Evolutionary conservation across 2,329 filamentous ascomycete species (phyloP), one percentile per base, ranked within the genome.

Genomic region (Pseudopyrenochaeta lycopersici): DNA sequence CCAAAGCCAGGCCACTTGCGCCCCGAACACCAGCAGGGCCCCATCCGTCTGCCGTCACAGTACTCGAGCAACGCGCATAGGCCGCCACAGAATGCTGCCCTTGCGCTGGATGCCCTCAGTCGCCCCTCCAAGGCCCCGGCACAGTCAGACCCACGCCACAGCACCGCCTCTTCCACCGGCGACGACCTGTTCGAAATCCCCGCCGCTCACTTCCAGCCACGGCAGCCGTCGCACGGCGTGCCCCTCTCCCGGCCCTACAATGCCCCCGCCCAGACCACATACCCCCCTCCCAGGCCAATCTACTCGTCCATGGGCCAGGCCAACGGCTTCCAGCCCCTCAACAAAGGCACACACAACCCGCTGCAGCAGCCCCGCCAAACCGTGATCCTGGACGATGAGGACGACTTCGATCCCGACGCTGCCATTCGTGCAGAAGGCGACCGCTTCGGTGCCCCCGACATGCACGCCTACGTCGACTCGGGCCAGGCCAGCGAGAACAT

Each of bases 401-500:
- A 81, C 53, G 72, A 75, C 9, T 81, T 81, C 49, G 77, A 83
- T 49, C 79, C 80, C 2, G 81, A 82, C 60, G 75, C 72, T 14
- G 77, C 71, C 2, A 75, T 82, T 20, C 73, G 76, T 12, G 74
- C 80, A 30, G 78, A 82, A 23, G 75, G 76, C 6, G 72, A 79
- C 17, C 71, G 73, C 4, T 86, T 86, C 63, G 83, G 83, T 4
- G 77, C 81, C 0, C 76, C 79, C 14, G 85, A 88, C 61, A 79
- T 82, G 10, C 80, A 81, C 63, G 80, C 79, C 49, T 92, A 90
- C 62, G 86, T 89, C 5, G 90, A 93, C 61, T 85, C 89, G 0
- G 80, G 81, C 52, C 89, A 91, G 71, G 90, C 91, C 10, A 86
- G 85, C 45, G 88, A 88, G 41, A 90, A 94, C 62, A 82, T 95